These are phyloP conservation scores for Pestalotiopsis fici DNA, from an alignment of 2,329 filamentous ascomycete genomes.

Conservation along the genomic window DNA sequence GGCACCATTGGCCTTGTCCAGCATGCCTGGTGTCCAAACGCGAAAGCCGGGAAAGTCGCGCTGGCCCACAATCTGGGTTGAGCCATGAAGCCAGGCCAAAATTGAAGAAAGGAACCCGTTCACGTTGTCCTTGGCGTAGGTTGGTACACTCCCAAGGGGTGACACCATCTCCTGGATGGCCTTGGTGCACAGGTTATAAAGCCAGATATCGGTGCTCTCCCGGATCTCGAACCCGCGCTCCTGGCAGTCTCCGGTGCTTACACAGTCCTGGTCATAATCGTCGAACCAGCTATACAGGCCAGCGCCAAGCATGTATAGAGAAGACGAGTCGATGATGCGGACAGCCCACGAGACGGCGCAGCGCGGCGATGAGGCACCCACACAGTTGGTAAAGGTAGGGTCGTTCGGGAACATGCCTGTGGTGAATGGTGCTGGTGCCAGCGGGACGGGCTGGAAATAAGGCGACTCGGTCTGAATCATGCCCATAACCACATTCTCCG, in stretches of 20 bases:
- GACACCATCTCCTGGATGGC: constrained; percentile 10
- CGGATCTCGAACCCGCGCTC: constrained; percentile 48
- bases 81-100: not conserved
- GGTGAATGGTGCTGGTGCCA: constrained; percentile 52
- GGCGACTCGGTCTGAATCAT: constrained; percentile 70
- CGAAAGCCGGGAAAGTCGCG: not conserved
- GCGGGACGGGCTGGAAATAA: constrained; percentile 63
- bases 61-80: not conserved
- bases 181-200: constrained; percentile 17
- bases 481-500: constrained; percentile 55
- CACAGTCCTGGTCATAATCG: constrained; percentile 53
- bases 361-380: constrained; percentile 22
- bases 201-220: constrained; percentile 2
- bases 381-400: constrained; percentile 51
- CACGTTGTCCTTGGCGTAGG: not conserved
- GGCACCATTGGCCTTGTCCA: too few species aligned
- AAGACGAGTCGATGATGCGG: constrained; percentile 51
- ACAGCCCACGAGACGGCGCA: constrained; percentile 61
- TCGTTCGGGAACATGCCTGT: constrained; percentile 45
- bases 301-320: constrained; percentile 53
- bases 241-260: constrained; percentile 54
- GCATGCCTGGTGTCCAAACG: not conserved
- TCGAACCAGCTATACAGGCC: constrained; percentile 64
- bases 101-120: not conserved
- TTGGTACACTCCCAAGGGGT: not conserved